phyloP scores from a whole-genome alignment of 2,329 filamentous ascomycete species.

The Aspergillus pseudonomiae region DNA sequence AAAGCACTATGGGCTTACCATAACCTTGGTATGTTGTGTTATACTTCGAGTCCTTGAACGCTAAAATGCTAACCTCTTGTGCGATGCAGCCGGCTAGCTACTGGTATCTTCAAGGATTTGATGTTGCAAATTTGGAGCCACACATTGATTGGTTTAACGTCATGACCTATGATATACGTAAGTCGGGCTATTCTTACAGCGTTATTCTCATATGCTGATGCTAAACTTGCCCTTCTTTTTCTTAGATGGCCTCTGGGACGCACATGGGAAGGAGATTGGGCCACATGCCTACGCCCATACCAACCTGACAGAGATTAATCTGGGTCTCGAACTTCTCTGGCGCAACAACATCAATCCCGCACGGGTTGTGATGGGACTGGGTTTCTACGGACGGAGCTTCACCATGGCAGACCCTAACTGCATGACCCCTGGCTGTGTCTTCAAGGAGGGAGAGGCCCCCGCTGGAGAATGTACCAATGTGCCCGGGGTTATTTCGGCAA shows the following conservation, averaged over 20 bases:
- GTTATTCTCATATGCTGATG: not conserved
- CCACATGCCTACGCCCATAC: constrained; percentile 24
- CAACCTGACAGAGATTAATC: constrained; percentile 33
- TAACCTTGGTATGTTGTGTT: constrained; percentile 14
- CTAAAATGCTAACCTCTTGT: not conserved
- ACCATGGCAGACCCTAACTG: constrained; percentile 12
- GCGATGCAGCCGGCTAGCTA: constrained; percentile 15
- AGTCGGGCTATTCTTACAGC: not conserved
- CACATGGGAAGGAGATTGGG: constrained; percentile 15
- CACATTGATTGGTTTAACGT: constrained; percentile 24
- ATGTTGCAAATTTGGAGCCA: constrained; percentile 14
- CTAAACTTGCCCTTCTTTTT: not conserved
- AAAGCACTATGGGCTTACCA: constrained; percentile 6
- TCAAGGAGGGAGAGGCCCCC: not conserved
- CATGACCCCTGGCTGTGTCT: constrained; percentile 14
- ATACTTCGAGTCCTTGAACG: not conserved
- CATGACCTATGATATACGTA: constrained; percentile 28
- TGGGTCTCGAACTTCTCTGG: constrained; percentile 51
- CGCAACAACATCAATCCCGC: constrained; percentile 44
- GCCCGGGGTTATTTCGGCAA: constrained; percentile 8
- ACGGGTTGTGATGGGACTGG: constrained; percentile 51
- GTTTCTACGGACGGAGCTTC: constrained; percentile 46
- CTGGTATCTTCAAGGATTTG: constrained; percentile 20
- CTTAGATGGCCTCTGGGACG: constrained; percentile 27
- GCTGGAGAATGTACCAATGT: constrained; percentile 14